A percentile compares a stretch with the other conserved stretches of the same genome.
Evolutionary conservation across 768 basidiomycete genomes (phyloP).

Genomic region (Daedaleopsis sinensis): DNA sequence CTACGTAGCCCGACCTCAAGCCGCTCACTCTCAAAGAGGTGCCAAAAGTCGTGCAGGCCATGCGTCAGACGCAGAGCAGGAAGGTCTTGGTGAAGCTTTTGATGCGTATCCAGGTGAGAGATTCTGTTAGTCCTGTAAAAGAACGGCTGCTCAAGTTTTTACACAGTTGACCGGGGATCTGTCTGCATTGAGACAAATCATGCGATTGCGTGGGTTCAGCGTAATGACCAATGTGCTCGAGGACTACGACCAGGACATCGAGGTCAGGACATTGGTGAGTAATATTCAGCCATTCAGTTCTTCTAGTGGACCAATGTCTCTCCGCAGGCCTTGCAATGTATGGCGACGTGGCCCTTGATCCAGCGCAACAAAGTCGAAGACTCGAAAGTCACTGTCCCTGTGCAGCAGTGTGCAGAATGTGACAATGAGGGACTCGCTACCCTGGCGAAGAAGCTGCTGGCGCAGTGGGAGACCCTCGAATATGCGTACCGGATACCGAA

Average conservation of each 20-base stretch:
- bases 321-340: constrained; percentile 62
- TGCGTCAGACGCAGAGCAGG: constrained; percentile 84
- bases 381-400: constrained; percentile 59
- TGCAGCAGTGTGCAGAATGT: constrained; percentile 54
- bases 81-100: constrained; percentile 84
- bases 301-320: not conserved
- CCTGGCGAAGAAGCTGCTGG: constrained; percentile 64
- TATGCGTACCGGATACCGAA: constrained; percentile 89
- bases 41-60: constrained; percentile 88
- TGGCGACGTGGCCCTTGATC: constrained; percentile 79
- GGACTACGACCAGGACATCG: constrained; percentile 70
- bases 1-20: constrained; percentile 69
- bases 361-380: constrained; percentile 93
- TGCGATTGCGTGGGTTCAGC: constrained; percentile 92
- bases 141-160: not conserved
- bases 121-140: not conserved
- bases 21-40: constrained; percentile 79
- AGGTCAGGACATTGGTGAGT: constrained; percentile 72
- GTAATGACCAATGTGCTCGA: constrained; percentile 88
- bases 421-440: constrained; percentile 59
- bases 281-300: not conserved
- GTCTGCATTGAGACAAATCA: constrained; percentile 76
- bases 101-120: constrained; percentile 75
- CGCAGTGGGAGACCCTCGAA: constrained; percentile 76
- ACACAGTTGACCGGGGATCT: constrained; percentile 83